Evolutionary conservation across 1,284 basidiomycete genomes (phyloP).

Genomic region (Ceratobasidium sp.): DNA sequence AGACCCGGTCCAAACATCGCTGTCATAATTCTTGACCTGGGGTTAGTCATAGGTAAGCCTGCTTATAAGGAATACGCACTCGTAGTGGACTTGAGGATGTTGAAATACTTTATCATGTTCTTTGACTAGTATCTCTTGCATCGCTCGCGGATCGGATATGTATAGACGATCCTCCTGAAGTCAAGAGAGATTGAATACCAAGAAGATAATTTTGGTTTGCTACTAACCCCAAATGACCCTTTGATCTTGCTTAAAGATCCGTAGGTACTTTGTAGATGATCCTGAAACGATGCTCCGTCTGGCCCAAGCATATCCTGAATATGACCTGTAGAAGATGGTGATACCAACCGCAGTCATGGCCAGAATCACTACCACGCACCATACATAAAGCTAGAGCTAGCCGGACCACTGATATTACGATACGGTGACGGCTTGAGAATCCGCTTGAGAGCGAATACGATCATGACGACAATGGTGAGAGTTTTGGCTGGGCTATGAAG

Average conservation of each 20-base stretch:
- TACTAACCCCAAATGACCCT: conserved; percentile 14
- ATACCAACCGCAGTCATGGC: too few species aligned
- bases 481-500: background rate
- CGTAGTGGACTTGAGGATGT: background rate
- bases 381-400: background rate
- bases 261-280: conserved; percentile 9
- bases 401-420: conserved; percentile 16
- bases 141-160: conserved; percentile 6
- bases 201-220: background rate
- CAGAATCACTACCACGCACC: background rate
- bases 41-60: too few species aligned
- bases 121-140: conserved; percentile 31
- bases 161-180: conserved; percentile 5
- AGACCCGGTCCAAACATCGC: conserved; percentile 5
- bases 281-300: background rate
- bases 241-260: conserved; percentile 5
- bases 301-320: background rate
- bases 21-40: background rate
- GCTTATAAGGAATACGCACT: too few species aligned
- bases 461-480: background rate
- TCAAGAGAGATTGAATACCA: background rate
- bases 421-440: background rate
- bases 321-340: conserved; percentile 14
- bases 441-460: background rate
- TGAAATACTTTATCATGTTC: conserved; percentile 1